Base-by-base conservation (phyloP, 768 basidiomycete genomes). In the Amyloporia xantha region DNA sequence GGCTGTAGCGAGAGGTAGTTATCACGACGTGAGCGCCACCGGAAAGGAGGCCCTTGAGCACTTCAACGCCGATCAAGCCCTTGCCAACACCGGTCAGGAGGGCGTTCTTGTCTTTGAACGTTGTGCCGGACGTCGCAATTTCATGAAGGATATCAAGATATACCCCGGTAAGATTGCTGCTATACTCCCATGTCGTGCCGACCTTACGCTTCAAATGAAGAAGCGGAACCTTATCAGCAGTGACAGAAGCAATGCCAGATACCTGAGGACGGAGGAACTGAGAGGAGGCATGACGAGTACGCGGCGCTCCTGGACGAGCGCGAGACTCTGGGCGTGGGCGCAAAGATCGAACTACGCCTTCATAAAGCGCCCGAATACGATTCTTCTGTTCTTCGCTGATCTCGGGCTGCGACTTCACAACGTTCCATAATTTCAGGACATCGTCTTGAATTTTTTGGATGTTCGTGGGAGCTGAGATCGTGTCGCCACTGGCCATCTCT, bases 391-490 rank as follows among this genome's bases (percentile, higher is more conserved):
- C 91, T 58, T 91, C 86, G 60, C 88, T 95, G 65, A 99, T 97
- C 58, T 93, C 92, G 2, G 95, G 95, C 66, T 98, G 91, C 0
- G 90, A 84, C 68, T 94, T 96, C 62, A 99, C 93, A 50, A 98
- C 84, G 46, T 86, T 92, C 93, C 95, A 99, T 4, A 99, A 79
- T 62, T 94, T 97, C 48, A 93, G 75, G 42, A 99, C 91, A 57
- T 98, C 93, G 35, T 94, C 90, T 62, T 98, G 94, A 39, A 98
- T 92, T 70, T 98, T 98, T 71, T 96, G 89, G 52, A 96, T 88
- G 69, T 98, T 97, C 63, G 94, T 80, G 27, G 81, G 73, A 17
- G 78, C 78, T 2, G 88, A 79, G 44, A 91, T 86, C 5, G 87
- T 82, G 62, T 94, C 91, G 2, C 92, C 91, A 51, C 88, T 91